Conservation (phyloP, 371 early-diverging fungal species). For the Syncephalastrum monosporum region DNA sequence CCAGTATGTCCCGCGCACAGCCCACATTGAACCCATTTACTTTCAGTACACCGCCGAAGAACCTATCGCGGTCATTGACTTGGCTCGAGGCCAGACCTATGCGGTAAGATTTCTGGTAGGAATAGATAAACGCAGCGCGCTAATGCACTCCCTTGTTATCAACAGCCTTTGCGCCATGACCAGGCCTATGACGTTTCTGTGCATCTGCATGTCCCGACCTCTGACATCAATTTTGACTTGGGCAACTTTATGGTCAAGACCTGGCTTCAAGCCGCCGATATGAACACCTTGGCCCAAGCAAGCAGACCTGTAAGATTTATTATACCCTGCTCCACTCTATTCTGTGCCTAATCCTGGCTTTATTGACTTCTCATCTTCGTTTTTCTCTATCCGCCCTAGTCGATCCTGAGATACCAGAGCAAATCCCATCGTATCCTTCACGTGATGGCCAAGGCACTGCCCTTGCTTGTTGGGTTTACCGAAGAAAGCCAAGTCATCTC, state of each 20-base stretch:
- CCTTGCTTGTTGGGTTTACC: conserved; percentile 65
- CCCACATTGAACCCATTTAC: conserved; percentile 43
- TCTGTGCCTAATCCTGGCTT: not conserved
- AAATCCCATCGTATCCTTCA: conserved; percentile 58
- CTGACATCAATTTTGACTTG: conserved; percentile 72
- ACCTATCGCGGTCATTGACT: conserved; percentile 22
- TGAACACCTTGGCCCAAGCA: conserved; percentile 48
- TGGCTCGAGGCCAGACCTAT: conserved; percentile 18
- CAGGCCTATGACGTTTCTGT: conserved; percentile 65
- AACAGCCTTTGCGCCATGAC: conserved; percentile 26
- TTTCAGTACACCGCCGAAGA: conserved; percentile 36
- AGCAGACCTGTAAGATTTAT: conserved; percentile 63
- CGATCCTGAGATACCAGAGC: conserved; percentile 76
- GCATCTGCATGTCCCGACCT: conserved; percentile 77
- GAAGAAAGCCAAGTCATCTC: conserved; percentile 70
- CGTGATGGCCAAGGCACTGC: conserved; percentile 64
- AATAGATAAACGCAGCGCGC: not conserved
- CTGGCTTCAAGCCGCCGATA: conserved; percentile 55
- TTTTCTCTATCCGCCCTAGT: conserved; percentile 33
- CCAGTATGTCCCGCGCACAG: conserved; percentile 41
- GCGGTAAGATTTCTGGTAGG: conserved; percentile 11
- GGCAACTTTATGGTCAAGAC: conserved; percentile 87
- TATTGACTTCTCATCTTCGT: not conserved
- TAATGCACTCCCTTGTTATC: not conserved
- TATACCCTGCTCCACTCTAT: not conserved